phyloP scores from a whole-genome alignment of 495 filamentous ascomycete species.

The Chaetomium fimeti region DNA sequence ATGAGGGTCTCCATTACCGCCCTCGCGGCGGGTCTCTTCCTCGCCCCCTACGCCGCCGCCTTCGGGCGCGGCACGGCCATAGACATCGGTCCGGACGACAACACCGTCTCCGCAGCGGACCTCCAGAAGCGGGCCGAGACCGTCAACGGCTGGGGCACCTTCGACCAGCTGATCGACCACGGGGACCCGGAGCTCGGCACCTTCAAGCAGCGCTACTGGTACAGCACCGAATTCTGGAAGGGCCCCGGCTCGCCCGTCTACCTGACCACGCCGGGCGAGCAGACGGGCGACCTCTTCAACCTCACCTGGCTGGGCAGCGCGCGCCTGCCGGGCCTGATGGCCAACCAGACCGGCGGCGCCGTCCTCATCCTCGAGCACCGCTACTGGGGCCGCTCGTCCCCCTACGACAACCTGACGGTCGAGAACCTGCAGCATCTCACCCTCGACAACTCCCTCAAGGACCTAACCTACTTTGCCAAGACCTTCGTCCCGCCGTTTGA shows the following conservation, averaged over 20 bases:
- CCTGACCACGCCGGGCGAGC: constrained; percentile 57
- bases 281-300: constrained; percentile 50
- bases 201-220: constrained; percentile 41
- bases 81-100: constrained; percentile 33
- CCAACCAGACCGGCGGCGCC: constrained; percentile 56
- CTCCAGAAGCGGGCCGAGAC: constrained; percentile 30
- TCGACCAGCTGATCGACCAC: constrained; percentile 41
- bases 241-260: constrained; percentile 42
- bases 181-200: constrained; percentile 34
- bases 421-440: constrained; percentile 63
- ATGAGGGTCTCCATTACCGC: constrained; percentile 19
- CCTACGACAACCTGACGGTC: constrained; percentile 53
- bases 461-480: constrained; percentile 62
- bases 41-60: constrained; percentile 16
- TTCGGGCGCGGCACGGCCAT: constrained; percentile 23
- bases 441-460: constrained; percentile 59
- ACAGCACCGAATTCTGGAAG: constrained; percentile 33
- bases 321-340: constrained; percentile 50
- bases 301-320: constrained; percentile 40
- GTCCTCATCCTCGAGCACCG: constrained; percentile 60
- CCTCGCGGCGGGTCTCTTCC: constrained; percentile 18
- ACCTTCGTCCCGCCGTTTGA: constrained; percentile 60
- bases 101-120: constrained; percentile 8
- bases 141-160: constrained; percentile 35
- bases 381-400: constrained; percentile 63